Conservation (phyloP, 1,139 yeast species). For the Saccharomyces hybrid region DNA sequence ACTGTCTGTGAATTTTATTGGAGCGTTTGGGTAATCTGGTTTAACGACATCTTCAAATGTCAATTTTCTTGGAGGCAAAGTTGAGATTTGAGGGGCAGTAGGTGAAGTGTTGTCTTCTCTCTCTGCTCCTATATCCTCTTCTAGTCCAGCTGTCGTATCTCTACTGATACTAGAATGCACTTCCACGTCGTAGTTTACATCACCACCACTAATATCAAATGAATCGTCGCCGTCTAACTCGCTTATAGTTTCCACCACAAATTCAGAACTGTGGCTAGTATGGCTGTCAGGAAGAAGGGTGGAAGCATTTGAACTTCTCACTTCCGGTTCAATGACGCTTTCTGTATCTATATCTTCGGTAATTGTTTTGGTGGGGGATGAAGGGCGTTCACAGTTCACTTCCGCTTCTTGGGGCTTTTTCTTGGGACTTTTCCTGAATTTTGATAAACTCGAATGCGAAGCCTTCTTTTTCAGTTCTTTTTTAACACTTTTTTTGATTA, state of each 20-base stretch:
- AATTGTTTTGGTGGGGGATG: background rate
- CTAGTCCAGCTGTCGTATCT: background rate
- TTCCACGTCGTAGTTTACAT: background rate
- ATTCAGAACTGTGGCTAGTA: background rate
- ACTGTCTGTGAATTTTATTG: conserved; percentile 68
- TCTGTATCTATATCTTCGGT: background rate
- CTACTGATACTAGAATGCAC: background rate
- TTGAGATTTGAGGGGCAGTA: background rate
- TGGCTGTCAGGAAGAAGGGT: background rate
- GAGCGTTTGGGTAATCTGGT: conserved; percentile 49
- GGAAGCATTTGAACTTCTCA: background rate
- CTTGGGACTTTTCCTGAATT: conserved; percentile 9
- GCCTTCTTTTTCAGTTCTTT: conserved; percentile 12
- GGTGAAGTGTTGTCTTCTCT: background rate
- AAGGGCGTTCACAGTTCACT: background rate
- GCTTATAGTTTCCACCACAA: conserved; percentile 11
- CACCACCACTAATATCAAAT: conserved; percentile 9
- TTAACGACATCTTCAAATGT: conserved; percentile 30
- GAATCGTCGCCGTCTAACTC: conserved; percentile 17
- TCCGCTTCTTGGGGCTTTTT: conserved; percentile 2
- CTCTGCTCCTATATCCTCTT: background rate
- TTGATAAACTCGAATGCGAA: conserved; percentile 8
- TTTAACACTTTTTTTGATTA: background rate
- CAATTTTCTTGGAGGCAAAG: conserved; percentile 29
- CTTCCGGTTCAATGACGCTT: background rate